Conservation (phyloP, 139 green algal species). For the Volvox africanus region DNA sequence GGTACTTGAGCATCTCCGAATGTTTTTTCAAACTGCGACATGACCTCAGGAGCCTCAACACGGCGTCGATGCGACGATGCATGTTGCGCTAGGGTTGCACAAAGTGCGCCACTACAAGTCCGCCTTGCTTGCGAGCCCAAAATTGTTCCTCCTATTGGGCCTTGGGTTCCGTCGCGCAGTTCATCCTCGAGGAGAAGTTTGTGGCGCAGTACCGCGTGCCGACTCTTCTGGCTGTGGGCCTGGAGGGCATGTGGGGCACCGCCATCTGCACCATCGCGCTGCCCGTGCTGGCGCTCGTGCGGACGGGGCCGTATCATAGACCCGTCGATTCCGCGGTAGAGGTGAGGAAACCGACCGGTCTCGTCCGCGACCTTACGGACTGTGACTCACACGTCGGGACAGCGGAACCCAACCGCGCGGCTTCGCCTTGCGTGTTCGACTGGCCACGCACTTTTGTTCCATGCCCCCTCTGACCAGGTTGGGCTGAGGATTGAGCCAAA, state of each 20-base stretch:
- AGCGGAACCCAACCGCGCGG: background rate
- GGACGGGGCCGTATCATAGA: constrained; percentile 55
- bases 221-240: constrained; percentile 80
- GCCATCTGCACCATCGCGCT: constrained; percentile 72
- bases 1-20: too few species aligned
- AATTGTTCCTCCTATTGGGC: too few species aligned
- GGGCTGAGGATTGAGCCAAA: too few species aligned
- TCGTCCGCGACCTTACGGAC: background rate
- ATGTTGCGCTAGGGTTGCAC: too few species aligned
- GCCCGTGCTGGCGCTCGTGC: constrained; percentile 70
- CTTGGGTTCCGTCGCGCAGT: constrained; percentile 55
- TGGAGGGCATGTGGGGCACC: constrained; percentile 87
- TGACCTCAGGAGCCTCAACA: too few species aligned
- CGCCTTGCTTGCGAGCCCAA: too few species aligned
- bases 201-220: constrained; percentile 77
- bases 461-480: background rate
- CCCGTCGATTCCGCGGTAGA: constrained; percentile 72
- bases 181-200: constrained; percentile 93
- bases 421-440: background rate
- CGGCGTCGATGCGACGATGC: too few species aligned
- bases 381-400: background rate
- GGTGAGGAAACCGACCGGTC: constrained; percentile 4
- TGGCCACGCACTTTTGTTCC: background rate
- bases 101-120: too few species aligned
- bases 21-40: too few species aligned